Conservation (phyloP, 1,284 basidiomycete species). For the Schizophyllum amplum region DNA sequence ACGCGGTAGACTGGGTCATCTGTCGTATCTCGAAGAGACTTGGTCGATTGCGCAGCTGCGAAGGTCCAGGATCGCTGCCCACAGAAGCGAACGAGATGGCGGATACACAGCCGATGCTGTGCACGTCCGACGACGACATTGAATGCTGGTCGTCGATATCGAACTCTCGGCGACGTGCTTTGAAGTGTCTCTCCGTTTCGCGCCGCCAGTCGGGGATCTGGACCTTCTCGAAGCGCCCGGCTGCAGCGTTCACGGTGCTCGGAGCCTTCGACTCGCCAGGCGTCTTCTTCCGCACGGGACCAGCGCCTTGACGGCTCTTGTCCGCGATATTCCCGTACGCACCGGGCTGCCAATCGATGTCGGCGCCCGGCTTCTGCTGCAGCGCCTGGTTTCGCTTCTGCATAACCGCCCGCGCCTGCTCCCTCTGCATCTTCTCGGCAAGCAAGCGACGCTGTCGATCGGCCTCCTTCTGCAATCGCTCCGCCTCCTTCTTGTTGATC, state of each 20-base stretch:
- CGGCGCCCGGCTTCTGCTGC: slow-evolving; percentile 45
- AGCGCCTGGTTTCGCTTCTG: slow-evolving; percentile 75
- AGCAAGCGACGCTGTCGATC: slow-evolving; percentile 83
- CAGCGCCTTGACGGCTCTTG: slow-evolving; percentile 21
- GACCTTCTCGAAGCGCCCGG: slow-evolving; percentile 43
- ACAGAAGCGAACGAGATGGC: slow-evolving; percentile 72
- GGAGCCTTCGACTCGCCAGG: slow-evolving; percentile 25
- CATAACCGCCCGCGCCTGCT: slow-evolving; percentile 93
- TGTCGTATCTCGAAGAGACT: slow-evolving; percentile 58
- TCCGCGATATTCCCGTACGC: slow-evolving; percentile 16
- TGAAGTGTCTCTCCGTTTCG: slow-evolving; percentile 56
- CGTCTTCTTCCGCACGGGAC: slow-evolving; percentile 32
- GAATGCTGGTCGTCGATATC: slow-evolving; percentile 78
- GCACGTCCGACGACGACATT: slow-evolving; percentile 79
- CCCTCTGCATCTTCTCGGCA: slow-evolving; percentile 64
- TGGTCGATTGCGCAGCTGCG: slow-evolving; percentile 51
- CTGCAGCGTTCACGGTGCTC: slow-evolving; percentile 47
- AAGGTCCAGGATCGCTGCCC: slow-evolving; percentile 78
- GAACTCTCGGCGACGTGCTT: slow-evolving; percentile 74
- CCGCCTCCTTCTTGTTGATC: slow-evolving; percentile 82
- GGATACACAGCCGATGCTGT: slow-evolving; percentile 62
- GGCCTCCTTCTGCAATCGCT: slow-evolving; percentile 76
- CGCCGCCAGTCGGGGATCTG: slow-evolving; percentile 42
- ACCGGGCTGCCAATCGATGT: slow-evolving; percentile 44
- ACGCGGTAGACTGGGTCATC: slow-evolving; percentile 56